A percentile compares a stretch with the other conserved stretches of the same genome.
These are phyloP conservation scores for Botrytis hyacinthi DNA, from an alignment of 2,329 filamentous ascomycete species.

Conservation along the genomic window DNA sequence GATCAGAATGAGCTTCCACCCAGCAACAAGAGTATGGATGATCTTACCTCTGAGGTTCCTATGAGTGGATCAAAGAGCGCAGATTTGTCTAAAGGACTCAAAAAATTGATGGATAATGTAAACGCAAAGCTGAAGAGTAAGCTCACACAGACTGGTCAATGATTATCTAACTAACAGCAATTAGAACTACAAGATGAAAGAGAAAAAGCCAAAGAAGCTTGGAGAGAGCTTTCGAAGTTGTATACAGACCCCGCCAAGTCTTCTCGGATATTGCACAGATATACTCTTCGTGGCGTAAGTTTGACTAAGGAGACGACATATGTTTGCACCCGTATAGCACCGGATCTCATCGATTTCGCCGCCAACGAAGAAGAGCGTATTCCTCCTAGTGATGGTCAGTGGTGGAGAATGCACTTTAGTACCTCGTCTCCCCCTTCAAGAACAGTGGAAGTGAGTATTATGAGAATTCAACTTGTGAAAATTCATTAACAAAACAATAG, in stretches of 20 bases:
- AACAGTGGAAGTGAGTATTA: slow-evolving; percentile 48
- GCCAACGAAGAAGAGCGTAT: slow-evolving; percentile 37
- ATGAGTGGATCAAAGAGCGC: slow-evolving; percentile 22
- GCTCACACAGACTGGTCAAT: neutral
- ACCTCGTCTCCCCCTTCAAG: slow-evolving; percentile 44
- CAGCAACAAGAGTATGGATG: neutral
- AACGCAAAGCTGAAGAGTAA: slow-evolving; percentile 38
- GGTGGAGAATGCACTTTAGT: slow-evolving; percentile 54
- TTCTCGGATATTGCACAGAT: slow-evolving; percentile 40
- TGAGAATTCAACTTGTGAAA: neutral
- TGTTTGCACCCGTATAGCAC: slow-evolving; percentile 47
- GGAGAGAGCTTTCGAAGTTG: slow-evolving; percentile 44
- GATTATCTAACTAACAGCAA: slow-evolving; percentile 24
- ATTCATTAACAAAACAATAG: slow-evolving; percentile 38
- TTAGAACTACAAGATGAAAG: slow-evolving; percentile 36
- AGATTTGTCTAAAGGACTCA: slow-evolving; percentile 33
- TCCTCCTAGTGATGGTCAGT: slow-evolving; percentile 45
- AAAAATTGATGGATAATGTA: slow-evolving; percentile 35
- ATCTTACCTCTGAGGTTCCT: neutral
- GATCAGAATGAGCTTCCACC: slow-evolving; percentile 26
- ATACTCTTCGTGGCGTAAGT: slow-evolving; percentile 52
- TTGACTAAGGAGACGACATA: slow-evolving; percentile 49
- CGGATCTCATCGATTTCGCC: slow-evolving; percentile 46
- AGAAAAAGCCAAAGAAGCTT: slow-evolving; percentile 33
- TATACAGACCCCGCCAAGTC: slow-evolving; percentile 37